Conservation (phyloP, 768 basidiomycete species). For the Rubroboletus satanas region DNA sequence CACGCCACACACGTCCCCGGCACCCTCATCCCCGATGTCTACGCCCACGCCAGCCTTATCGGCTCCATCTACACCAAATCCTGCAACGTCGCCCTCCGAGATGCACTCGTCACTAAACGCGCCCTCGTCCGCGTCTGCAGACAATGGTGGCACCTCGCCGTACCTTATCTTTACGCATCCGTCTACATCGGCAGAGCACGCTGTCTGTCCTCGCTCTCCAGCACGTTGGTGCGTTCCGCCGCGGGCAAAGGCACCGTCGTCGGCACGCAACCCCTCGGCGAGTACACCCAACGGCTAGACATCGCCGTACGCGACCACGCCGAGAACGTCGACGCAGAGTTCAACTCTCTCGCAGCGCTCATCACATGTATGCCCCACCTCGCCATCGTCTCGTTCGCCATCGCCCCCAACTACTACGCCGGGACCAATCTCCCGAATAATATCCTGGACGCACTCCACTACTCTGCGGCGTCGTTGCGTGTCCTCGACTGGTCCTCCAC, state of each 20-base stretch:
- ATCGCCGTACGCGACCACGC: conserved; percentile 20
- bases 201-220: conserved; percentile 18
- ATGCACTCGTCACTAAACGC: conserved; percentile 24
- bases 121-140: conserved; percentile 29
- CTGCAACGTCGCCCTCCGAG: conserved; percentile 6
- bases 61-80: conserved; percentile 6
- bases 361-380: conserved; percentile 19
- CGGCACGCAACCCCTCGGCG: conserved; percentile 16
- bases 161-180: conserved; percentile 22
- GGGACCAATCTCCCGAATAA: neutral
- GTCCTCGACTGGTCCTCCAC: conserved; percentile 18
- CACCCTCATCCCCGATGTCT: conserved; percentile 23
- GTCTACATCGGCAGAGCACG: conserved; percentile 19
- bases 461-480: conserved; percentile 14
- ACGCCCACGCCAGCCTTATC: conserved; percentile 8
- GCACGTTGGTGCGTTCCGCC: conserved; percentile 9
- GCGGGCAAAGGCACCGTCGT: conserved; percentile 8
- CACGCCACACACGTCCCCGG: conserved; percentile 19
- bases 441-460: conserved; percentile 16
- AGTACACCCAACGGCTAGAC: conserved; percentile 25
- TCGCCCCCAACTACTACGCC: neutral
- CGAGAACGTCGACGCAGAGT: neutral
- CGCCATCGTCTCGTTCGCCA: conserved; percentile 18
- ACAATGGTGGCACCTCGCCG: conserved; percentile 27
- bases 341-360: conserved; percentile 4